These are phyloP conservation scores for Xylaria sp. DNA, from an alignment of 2,329 filamentous ascomycete species.

Conservation along the genomic window DNA sequence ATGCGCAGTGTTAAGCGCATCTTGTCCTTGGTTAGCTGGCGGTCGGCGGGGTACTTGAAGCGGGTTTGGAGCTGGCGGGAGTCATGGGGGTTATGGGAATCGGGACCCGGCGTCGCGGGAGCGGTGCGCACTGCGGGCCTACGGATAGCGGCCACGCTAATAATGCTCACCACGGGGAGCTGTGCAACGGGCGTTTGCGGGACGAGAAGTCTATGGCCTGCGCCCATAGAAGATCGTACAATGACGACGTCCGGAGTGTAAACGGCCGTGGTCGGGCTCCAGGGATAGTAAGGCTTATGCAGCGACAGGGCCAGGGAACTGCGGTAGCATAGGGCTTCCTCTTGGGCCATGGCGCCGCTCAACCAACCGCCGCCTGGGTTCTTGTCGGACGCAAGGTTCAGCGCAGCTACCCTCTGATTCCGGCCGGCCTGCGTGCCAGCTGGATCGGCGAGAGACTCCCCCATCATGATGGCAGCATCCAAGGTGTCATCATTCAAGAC, in stretches of 20 bases:
- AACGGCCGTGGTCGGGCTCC: constrained; percentile 40
- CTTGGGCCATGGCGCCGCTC: constrained; percentile 65
- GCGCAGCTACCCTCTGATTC: constrained; percentile 56
- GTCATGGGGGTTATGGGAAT: too few species aligned
- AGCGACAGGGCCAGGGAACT: constrained; percentile 57
- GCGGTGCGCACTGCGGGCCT: constrained; percentile 23
- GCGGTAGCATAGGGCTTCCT: constrained; percentile 69
- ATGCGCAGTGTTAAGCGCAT: constrained; percentile 71
- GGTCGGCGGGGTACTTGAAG: constrained; percentile 58
- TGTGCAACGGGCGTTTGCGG: constrained; percentile 30
- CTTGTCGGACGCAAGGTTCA: constrained; percentile 67
- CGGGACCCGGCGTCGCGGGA: constrained; percentile 36
- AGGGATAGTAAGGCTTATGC: constrained; percentile 43
- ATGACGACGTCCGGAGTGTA: constrained; percentile 51
- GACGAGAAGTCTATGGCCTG: constrained; percentile 45
- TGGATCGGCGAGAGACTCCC: constrained; percentile 27
- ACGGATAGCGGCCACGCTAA: constrained; percentile 51
- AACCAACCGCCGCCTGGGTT: constrained; percentile 65
- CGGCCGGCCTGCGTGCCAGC: neutral
- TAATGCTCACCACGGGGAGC: constrained; percentile 58
- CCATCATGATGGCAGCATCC: constrained; percentile 63
- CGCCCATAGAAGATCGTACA: constrained; percentile 43
- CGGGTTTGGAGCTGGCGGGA: constrained; percentile 29
- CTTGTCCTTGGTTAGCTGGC: constrained; percentile 69
- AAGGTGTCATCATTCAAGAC: constrained; percentile 69